phyloP scores from a whole-genome alignment of 129 eudicot species.

The Sambucus nigra region DNA sequence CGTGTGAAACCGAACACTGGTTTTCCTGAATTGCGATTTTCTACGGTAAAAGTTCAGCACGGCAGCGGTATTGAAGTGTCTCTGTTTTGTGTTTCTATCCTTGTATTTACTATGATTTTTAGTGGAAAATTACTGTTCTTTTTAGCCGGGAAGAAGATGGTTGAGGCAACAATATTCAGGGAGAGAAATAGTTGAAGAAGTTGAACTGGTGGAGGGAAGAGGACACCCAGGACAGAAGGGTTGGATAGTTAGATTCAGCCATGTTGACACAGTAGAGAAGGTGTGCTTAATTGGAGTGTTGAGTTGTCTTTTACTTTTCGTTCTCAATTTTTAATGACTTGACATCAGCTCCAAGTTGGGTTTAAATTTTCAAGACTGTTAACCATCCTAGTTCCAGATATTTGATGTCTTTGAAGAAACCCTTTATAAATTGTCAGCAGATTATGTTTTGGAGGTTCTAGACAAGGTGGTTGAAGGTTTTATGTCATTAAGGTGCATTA shows the following conservation, averaged over 20 bases:
- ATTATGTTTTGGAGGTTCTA: no score
- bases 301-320: neutral
- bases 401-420: no score
- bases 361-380: no score
- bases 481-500: no score
- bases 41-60: conserved; percentile 40
- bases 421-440: no score
- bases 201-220: conserved; percentile 69
- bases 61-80: neutral
- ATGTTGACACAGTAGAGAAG: conserved; percentile 63
- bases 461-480: no score
- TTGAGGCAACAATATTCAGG: conserved; percentile 61
- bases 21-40: conserved; percentile 83
- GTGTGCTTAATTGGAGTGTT: conserved; percentile 23
- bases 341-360: no score
- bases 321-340: no score
- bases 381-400: no score
- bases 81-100: conserved; percentile 6
- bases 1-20: conserved; percentile 72
- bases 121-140: conserved; percentile 13
- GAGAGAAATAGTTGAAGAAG: conserved; percentile 56
- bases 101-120: conserved; percentile 7
- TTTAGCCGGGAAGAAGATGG: conserved; percentile 97
- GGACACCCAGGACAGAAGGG: conserved; percentile 66
- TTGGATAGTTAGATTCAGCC: conserved; percentile 64